These are phyloP conservation scores for Fusarium brevicatenulatum DNA, from an alignment of 2,329 filamentous ascomycete species.

Conservation along the genomic window DNA sequence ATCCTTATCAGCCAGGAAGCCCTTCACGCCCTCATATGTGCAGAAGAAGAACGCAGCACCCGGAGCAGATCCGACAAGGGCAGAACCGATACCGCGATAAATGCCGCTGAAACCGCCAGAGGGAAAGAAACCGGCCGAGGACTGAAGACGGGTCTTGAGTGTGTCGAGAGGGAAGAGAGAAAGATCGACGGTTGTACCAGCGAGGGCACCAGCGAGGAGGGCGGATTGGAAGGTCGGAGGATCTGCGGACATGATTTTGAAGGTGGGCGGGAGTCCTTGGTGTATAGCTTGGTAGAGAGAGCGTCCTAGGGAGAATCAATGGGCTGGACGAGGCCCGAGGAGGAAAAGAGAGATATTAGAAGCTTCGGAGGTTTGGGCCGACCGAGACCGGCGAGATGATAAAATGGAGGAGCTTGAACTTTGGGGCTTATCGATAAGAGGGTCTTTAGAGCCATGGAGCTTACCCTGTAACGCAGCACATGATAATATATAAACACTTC, in stretches of 20 bases:
- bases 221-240: slow-evolving; percentile 65
- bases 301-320: background rate
- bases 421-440: slow-evolving; percentile 43
- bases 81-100: slow-evolving; percentile 91
- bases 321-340: slow-evolving; percentile 14
- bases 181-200: slow-evolving; percentile 95
- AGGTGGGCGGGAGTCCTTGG: background rate
- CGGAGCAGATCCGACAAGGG: slow-evolving; percentile 89
- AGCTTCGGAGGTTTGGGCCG: slow-evolving; percentile 27
- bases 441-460: background rate
- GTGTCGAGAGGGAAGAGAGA: slow-evolving; percentile 98
- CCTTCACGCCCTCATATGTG: slow-evolving; percentile 85
- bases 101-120: slow-evolving; percentile 90
- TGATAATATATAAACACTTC: background rate
- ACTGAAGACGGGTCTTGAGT: slow-evolving; percentile 96
- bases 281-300: background rate
- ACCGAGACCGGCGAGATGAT: slow-evolving; percentile 43
- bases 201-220: slow-evolving; percentile 84
- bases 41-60: slow-evolving; percentile 98
- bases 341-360: slow-evolving; percentile 8
- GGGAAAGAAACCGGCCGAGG: slow-evolving; percentile 78
- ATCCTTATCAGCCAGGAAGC: slow-evolving; percentile 54
- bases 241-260: slow-evolving; percentile 11
- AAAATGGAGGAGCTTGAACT: slow-evolving; percentile 23
- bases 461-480: slow-evolving; percentile 28